Evolutionary conservation across 2,329 filamentous ascomycete species (phyloP).

Genomic region (Metarhizium album): DNA sequence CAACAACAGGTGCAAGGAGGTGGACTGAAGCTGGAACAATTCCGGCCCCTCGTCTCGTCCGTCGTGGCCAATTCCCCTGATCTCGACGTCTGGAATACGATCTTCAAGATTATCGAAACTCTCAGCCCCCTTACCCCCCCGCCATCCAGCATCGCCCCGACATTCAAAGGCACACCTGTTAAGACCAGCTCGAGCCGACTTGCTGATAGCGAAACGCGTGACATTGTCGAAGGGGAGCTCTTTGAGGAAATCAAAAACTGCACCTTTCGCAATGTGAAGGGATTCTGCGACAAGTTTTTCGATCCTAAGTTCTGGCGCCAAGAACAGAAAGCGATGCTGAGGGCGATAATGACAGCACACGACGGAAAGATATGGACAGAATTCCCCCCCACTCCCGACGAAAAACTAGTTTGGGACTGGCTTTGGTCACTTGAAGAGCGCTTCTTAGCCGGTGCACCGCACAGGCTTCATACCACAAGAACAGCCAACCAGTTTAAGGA

Average conservation of each 20-base stretch:
- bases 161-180: slow-evolving; percentile 6
- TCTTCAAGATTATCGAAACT: neutral
- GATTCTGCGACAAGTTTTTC: slow-evolving; percentile 11
- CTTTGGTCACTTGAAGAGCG: slow-evolving; percentile 4
- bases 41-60: neutral
- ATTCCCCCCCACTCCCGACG: slow-evolving; percentile 8
- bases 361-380: slow-evolving; percentile 9
- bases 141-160: neutral
- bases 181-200: slow-evolving; percentile 4
- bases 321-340: slow-evolving; percentile 7
- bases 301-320: slow-evolving; percentile 5
- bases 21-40: neutral
- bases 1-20: neutral
- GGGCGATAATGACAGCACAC: slow-evolving; percentile 5
- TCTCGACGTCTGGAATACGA: slow-evolving; percentile 1
- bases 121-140: neutral
- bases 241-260: slow-evolving; percentile 8
- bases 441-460: slow-evolving; percentile 7
- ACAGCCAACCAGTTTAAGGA: slow-evolving; percentile 10
- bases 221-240: slow-evolving; percentile 6
- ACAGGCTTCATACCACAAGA: slow-evolving; percentile 10
- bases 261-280: slow-evolving; percentile 9
- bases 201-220: slow-evolving; percentile 7
- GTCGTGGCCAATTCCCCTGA: neutral
- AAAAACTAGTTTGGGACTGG: slow-evolving; percentile 5